Evolutionary conservation across 306 rosid species (phyloP), one percentile per base, ranked within the genome.

Genomic region (Sechiopsis laciniata): DNA sequence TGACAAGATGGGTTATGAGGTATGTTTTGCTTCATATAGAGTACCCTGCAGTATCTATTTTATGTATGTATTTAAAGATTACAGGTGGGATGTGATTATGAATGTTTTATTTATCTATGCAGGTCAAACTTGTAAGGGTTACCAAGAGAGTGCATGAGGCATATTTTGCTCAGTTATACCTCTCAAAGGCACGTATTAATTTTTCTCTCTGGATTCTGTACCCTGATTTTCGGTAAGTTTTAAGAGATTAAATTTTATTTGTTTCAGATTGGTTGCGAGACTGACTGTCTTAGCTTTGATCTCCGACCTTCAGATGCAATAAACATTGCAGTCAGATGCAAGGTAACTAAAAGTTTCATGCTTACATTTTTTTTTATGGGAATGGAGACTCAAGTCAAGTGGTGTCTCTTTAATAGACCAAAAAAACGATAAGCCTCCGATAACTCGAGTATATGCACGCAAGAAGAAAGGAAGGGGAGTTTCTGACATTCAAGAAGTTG

Each of bases 231-330:
- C 0, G 65, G 15, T 12, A n/a, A 32, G 42, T 60, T 53, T 32
- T 40, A 69, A 15, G 26, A 46, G 8, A 19, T 22, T 0, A 71
- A 58, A 26, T 72, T 59, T n/a, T 76, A 29, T 50, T 26, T 72
- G 66, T 81, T 60, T 11, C 87, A 94, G 99, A 88, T 76, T 7
- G 99, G 95, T 46, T 83, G 82, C 74, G 95, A 87, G 48, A 81
- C 85, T 9, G 95, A 91, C 57, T 84, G 77, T 75, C 77, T 84
- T 80, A 89, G 97, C 79, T 91, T 94, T 48, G 99, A 94, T 80
- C 99, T 94, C 50, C 91, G 99, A 37, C 99, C 99, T 74, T 94
- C 99, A 52, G 99, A 94, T 73, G 99, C 99, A 40, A 94, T 94
- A 85, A 94, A 94, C 83, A 89, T 94, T 82, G 99, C 99, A 42